These are phyloP conservation scores for Neospermospora avenae DNA, from an alignment of 2,329 filamentous ascomycete genomes.

Conservation along the genomic window DNA sequence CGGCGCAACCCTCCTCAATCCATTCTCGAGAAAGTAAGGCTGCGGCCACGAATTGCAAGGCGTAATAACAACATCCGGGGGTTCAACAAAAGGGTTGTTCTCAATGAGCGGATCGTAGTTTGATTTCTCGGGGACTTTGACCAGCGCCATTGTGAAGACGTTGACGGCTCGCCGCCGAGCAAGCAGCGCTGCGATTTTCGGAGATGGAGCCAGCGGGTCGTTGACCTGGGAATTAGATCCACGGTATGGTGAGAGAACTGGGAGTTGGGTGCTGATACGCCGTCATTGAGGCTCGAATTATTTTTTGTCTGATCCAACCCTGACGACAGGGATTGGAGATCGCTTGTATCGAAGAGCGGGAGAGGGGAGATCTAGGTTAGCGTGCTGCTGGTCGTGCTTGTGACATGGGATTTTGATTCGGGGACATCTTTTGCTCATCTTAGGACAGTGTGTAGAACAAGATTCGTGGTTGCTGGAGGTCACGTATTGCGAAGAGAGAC, in stretches of 20 bases:
- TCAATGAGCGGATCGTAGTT: slow-evolving; percentile 34
- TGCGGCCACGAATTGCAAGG: slow-evolving; percentile 54
- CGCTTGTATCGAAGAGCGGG: neutral
- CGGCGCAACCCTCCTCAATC: slow-evolving; percentile 76
- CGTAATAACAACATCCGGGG: slow-evolving; percentile 48
- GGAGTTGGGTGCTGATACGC: neutral
- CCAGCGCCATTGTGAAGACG: slow-evolving; percentile 44
- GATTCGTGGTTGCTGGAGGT: no score
- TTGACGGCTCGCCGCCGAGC: slow-evolving; percentile 44
- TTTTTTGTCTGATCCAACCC: slow-evolving; percentile 3
- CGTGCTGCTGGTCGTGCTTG: neutral
- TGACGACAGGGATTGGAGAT: neutral
- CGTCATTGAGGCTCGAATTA: slow-evolving; percentile 2
- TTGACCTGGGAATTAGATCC: neutral
- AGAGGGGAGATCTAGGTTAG: neutral
- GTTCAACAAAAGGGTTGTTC: slow-evolving; percentile 39
- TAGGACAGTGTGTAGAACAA: no score
- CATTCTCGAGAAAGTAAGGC: slow-evolving; percentile 82
- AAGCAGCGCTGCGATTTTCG: slow-evolving; percentile 49
- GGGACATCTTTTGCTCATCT: no score
- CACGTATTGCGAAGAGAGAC: no score
- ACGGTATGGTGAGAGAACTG: neutral
- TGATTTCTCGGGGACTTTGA: slow-evolving; percentile 29
- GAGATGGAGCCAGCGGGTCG: slow-evolving; percentile 45
- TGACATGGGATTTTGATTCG: neutral